Conservation (phyloP, 495 filamentous ascomycete genomes). For the Entonaema liquescens region DNA sequence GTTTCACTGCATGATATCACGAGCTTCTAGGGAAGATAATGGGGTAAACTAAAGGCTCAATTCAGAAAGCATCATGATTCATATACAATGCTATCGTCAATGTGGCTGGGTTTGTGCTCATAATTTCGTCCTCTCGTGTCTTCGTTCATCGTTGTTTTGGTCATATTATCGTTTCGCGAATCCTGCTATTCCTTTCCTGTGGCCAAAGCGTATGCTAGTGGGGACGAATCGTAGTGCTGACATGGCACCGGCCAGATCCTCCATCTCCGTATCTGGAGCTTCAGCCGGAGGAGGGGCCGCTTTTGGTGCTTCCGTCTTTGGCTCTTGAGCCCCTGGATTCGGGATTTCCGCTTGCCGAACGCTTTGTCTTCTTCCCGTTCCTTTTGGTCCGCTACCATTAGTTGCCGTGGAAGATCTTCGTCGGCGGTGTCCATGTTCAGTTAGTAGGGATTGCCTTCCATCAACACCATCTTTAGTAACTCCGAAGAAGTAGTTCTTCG, state of each 20-base stretch:
- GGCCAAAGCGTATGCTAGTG: constrained; percentile 74
- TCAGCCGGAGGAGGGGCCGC: constrained; percentile 16
- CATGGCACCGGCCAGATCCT: constrained; percentile 80
- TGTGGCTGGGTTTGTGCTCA: constrained; percentile 15
- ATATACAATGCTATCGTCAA: constrained; percentile 9
- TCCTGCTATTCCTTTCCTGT: constrained; percentile 61
- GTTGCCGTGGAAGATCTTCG: constrained; percentile 55
- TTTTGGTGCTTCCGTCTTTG: constrained; percentile 7
- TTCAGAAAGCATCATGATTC: constrained; percentile 17
- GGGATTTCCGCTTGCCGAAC: constrained; percentile 31
- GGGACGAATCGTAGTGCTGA: constrained; percentile 85
- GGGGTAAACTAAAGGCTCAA: constrained; percentile 27
- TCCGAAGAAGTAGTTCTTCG: constrained; percentile 88
- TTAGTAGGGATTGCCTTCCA: constrained; percentile 78
- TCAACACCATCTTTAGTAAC: constrained; percentile 91
- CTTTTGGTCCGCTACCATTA: constrained; percentile 37
- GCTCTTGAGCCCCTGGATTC: constrained; percentile 17
- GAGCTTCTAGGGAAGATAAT: constrained; percentile 15
- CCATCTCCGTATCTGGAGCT: constrained; percentile 67
- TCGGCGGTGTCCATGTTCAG: constrained; percentile 61
- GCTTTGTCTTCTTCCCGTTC: constrained; percentile 39
- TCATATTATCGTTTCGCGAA: constrained; percentile 50
- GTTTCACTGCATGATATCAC: constrained; percentile 25
- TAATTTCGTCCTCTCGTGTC: constrained; percentile 24
- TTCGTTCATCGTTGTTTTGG: constrained; percentile 12